Evolutionary conservation across 116 monocot genomes (phyloP).

Genomic region (Cymodocea nodosa): DNA sequence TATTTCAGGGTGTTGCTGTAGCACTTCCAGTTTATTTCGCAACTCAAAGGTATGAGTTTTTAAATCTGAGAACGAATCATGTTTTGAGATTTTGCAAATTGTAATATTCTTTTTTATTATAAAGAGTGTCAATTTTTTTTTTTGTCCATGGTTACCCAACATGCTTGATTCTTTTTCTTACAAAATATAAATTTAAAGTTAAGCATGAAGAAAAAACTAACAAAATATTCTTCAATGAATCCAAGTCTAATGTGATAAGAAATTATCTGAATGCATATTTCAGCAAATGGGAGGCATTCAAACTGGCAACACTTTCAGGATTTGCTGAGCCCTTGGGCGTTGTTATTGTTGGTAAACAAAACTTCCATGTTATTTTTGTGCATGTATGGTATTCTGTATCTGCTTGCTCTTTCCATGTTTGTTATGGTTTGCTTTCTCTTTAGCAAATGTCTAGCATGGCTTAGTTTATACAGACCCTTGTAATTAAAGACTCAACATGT

Average conservation of each 20-base stretch:
- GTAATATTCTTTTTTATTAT: too few relatives aligned
- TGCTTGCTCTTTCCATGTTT: too few relatives aligned
- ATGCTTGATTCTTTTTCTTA: too few relatives aligned
- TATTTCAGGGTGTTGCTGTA: constrained; percentile 90
- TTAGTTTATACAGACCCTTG: too few relatives aligned
- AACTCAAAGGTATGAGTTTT: constrained; percentile 53
- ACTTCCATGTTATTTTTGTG: neutral
- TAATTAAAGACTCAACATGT: too few relatives aligned
- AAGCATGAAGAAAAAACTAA: neutral
- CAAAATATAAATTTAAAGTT: too few relatives aligned
- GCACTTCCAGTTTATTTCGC: constrained; percentile 99
- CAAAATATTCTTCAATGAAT: neutral
- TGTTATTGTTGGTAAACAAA: constrained; percentile 61
- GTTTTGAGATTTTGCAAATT: too few relatives aligned
- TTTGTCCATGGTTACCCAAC: too few relatives aligned
- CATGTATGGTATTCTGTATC: neutral
- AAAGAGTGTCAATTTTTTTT: too few relatives aligned
- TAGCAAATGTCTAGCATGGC: too few relatives aligned
- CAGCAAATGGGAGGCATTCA: constrained; percentile 98
- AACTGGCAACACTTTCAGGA: constrained; percentile 84
- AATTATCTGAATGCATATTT: constrained; percentile 7
- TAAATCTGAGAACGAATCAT: too few relatives aligned
- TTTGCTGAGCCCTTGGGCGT: constrained; percentile 98
- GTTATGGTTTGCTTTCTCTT: too few relatives aligned
- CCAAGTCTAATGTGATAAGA: neutral